Conservation (phyloP, 768 basidiomycete species). For the Leucocoprinus birnbaumii region DNA sequence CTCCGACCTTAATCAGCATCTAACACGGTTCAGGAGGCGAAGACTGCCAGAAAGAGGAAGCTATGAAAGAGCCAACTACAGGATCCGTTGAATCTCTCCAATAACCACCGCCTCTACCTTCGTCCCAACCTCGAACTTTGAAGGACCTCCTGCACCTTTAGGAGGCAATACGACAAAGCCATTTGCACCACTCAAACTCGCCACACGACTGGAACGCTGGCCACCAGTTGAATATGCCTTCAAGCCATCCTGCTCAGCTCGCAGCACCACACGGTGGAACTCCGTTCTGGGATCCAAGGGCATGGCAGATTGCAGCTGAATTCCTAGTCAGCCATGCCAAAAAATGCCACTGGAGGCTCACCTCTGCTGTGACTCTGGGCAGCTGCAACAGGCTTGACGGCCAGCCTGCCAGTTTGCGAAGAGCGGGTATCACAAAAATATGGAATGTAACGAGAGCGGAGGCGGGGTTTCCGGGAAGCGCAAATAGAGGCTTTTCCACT, state of each 20-base stretch:
- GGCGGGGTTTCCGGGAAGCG: conserved; percentile 87
- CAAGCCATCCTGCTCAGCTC: conserved; percentile 41
- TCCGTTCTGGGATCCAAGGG: conserved; percentile 71
- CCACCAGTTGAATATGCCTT: conserved; percentile 81
- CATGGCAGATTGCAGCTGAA: conserved; percentile 59
- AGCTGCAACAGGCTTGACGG: conserved; percentile 46
- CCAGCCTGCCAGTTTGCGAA: conserved; percentile 73
- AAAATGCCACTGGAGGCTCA: conserved; percentile 25
- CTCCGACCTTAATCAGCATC: neutral
- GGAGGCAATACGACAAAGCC: conserved; percentile 70
- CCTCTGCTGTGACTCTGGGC: conserved; percentile 63
- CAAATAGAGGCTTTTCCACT: conserved; percentile 65
- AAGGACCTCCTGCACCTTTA: conserved; percentile 12
- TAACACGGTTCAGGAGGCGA: conserved; percentile 8
- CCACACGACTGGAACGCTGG: conserved; percentile 80
- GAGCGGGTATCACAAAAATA: conserved; percentile 79
- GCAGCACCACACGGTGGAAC: conserved; percentile 70
- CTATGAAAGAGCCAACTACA: neutral
- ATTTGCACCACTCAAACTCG: conserved; percentile 79
- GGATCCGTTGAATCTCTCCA: conserved; percentile 50
- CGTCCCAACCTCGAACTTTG: conserved; percentile 49
- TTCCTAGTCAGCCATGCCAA: neutral
- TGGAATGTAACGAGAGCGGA: conserved; percentile 85
- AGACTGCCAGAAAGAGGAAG: conserved; percentile 4
- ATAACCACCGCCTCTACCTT: conserved; percentile 61